A percentile compares a stretch with the other conserved stretches of the same genome.
Conservation (phyloP, 371 early-diverging fungal species). For the Haplosporangium sp. region DNA sequence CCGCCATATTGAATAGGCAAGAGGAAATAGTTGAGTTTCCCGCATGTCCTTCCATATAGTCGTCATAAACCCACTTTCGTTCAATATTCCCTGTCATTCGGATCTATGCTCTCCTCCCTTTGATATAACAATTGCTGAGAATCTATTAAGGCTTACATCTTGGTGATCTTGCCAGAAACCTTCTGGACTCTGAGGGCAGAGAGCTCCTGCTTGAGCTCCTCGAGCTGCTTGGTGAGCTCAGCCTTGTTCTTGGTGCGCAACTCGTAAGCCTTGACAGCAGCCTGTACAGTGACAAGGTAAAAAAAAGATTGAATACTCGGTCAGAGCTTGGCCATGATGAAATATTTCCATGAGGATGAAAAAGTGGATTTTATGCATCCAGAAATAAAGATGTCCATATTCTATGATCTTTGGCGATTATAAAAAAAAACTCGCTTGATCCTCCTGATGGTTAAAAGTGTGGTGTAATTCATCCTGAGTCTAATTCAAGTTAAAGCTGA, state of each 20-base stretch:
- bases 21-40: too few relatives aligned
- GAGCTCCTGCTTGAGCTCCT: conserved; percentile 94
- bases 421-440: background rate
- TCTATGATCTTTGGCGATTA: background rate
- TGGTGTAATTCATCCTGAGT: background rate
- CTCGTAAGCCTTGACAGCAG: conserved; percentile 90
- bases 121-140: too few relatives aligned
- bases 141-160: conserved; percentile 70
- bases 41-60: too few relatives aligned
- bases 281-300: conserved; percentile 55
- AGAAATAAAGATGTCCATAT: too few relatives aligned
- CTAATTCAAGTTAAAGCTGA: background rate
- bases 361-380: background rate
- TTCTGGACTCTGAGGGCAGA: conserved; percentile 91
- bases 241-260: conserved; percentile 92
- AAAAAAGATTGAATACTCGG: conserved; percentile 13
- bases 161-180: conserved; percentile 87
- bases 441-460: background rate
- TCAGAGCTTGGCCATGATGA: conserved; percentile 19
- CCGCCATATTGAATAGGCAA: too few relatives aligned
- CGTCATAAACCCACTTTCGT: too few relatives aligned
- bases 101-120: too few relatives aligned
- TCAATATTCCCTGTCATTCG: too few relatives aligned
- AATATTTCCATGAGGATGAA: background rate
- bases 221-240: conserved; percentile 90